Conservation (phyloP, 2,329 filamentous ascomycete species). For the Grosmannia serpens region DNA sequence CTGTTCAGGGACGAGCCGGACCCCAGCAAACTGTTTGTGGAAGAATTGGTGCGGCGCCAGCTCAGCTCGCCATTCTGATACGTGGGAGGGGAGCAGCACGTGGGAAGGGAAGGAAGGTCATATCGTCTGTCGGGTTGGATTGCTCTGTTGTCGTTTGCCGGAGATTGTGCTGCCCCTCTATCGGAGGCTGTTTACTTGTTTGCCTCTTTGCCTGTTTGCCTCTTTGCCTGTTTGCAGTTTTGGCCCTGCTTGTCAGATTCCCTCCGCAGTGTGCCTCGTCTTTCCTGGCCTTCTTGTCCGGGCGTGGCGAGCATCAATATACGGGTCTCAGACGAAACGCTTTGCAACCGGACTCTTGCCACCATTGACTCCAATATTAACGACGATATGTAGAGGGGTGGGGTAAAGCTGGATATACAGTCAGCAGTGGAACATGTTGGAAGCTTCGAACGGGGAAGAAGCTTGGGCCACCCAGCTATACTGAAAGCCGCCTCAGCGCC, state of each 20-base stretch:
- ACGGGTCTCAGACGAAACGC: too few species aligned
- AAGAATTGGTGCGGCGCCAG: background rate
- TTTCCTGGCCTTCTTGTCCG: too few species aligned
- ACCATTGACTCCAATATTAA: background rate
- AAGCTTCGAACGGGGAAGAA: constrained; percentile 12
- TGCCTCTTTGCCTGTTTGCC: background rate
- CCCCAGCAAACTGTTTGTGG: background rate
- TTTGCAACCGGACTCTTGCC: background rate
- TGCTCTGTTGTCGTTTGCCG: background rate
- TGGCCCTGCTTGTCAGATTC: too few species aligned
- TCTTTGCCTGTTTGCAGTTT: background rate
- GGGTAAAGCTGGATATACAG: constrained; percentile 3
- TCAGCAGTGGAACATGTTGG: constrained; percentile 15
- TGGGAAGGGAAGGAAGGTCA: background rate
- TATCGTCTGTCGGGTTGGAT: background rate
- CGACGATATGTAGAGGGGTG: background rate
- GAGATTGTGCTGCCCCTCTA: background rate
- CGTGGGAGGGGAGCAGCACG: background rate
- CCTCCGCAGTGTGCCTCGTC: too few species aligned
- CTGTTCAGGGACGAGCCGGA: background rate
- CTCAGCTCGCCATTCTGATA: background rate
- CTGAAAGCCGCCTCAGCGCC: background rate
- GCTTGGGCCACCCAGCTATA: constrained; percentile 10
- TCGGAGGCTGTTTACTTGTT: background rate
- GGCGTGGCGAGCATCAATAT: too few species aligned